Base-by-base conservation (phyloP, 1,284 basidiomycete species). In the Ustilago sp. region DNA sequence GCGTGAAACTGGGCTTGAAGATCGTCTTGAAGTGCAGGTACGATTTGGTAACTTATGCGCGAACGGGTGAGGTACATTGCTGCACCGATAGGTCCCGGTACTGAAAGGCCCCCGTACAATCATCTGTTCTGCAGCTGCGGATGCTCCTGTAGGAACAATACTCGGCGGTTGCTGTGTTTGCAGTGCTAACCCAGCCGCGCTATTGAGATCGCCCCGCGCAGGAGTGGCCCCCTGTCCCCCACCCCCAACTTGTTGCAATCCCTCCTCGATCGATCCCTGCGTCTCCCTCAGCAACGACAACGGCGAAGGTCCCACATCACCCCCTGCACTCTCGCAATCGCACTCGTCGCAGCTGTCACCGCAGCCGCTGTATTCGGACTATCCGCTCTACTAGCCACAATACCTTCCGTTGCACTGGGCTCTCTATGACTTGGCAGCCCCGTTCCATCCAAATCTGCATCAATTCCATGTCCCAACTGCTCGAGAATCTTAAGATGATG, bases 401-500 rank as follows among this genome's bases (percentile, higher is more conserved):
- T n/a, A 19, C 62, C 58, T 0, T 35, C 68, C 41, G 57, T 23
- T 9, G 47, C 59, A 36, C 59, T 70, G 9, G 47, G 31, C 36
- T 66, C 63, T 34, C 62, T 62, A 15, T 63, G 56, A 36, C 72
- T 70, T 23, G 72, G 72, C 63, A 75, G 36, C 0, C 76, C 76
- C 5, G 76, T 78, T 8, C 76, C 76, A 19, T 68, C 74, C 48
- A 77, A 34, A 63, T 77, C 74, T 17, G 74, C 74, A 55, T 80
- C 74, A 34, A 74, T 80, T 0, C 70, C 67, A 23, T 74, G 74
- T 35, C 68, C 77, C 23, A 80, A 55, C 59, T 73, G 74, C 45
- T 80, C 70, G 39, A 80, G 41, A 47, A 80, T 80, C 58, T 77
- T 64, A 19, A 80, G 48, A 62, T 80, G 77, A 19, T 77, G 77